Evolutionary conservation across 2,329 filamentous ascomycete species (phyloP).

Genomic region (Paecilomyces sp.): DNA sequence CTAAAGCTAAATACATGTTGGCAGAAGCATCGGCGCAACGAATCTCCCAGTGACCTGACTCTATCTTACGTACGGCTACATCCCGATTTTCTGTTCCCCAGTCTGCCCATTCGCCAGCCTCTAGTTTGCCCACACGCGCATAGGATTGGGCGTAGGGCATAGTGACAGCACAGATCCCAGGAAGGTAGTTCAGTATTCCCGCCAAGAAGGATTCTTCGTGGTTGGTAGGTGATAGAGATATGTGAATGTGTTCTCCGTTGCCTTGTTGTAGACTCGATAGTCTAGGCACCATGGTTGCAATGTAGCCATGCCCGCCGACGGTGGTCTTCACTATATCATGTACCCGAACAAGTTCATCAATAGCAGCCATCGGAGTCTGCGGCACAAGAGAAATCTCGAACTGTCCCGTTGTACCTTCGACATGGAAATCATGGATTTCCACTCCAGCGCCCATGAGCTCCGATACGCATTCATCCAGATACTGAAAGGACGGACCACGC

Average conservation of each 20-base stretch:
- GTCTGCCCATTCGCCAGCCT: conserved; percentile 57
- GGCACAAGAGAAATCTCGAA: conserved; percentile 4
- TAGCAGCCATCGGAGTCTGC: background rate
- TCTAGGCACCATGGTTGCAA: background rate
- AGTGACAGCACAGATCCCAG: conserved; percentile 61
- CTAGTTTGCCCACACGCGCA: conserved; percentile 61
- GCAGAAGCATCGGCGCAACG: conserved; percentile 72
- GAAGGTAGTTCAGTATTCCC: conserved; percentile 60
- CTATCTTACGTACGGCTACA: conserved; percentile 62
- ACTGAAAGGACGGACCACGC: background rate
- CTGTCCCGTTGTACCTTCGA: background rate
- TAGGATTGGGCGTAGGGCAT: conserved; percentile 63
- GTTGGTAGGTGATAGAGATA: conserved; percentile 30
- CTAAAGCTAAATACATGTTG: conserved; percentile 67
- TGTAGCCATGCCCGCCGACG: background rate
- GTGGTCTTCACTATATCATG: background rate
- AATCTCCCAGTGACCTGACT: conserved; percentile 66
- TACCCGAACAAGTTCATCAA: background rate
- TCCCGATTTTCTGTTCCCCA: conserved; percentile 77
- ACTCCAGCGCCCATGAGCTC: background rate
- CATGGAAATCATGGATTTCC: background rate
- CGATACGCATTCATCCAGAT: background rate
- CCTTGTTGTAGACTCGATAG: background rate
- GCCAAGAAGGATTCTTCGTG: conserved; percentile 61
- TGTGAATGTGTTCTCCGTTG: conserved; percentile 47